Base-by-base conservation (phyloP, 345 rosid species). In the Pugionium dolabratum region DNA sequence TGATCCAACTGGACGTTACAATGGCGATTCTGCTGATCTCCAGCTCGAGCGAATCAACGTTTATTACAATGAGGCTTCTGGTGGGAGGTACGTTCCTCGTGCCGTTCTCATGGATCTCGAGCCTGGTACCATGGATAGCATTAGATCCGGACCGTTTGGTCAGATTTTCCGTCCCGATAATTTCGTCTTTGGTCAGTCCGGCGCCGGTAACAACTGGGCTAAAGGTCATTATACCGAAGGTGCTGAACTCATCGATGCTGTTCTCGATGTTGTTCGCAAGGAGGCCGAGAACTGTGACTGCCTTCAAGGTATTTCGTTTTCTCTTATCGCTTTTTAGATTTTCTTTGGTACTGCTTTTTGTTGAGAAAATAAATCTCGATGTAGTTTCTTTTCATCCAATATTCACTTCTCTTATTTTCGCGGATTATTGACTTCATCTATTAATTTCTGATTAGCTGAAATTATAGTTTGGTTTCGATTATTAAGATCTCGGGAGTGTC, bases 91-190 rank as follows among this genome's bases (percentile, higher is more conserved):
- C 70, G 98, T 92, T 6, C 98, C 98, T 2, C 82, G 98, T 4
- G 96, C 98, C 2, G 98, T 92, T 8, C 96, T 89, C 11, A 92
- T 92, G 98, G 98, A 92, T 83, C 98, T 92, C 42, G 98, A 92
- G 75, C 98, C 98, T 3, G 98, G 98, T 33, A 92, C 98, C 32
- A 92, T 92, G 98, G 98, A 92, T 49, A 87, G 95, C 68, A 92
- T 92, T 77, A 85, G 98, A 81, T 89, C 96, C 35, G 95, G 98
- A 6, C 90, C 96, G 0, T 86, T 62, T 7, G 96, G 96, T 34
- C n/a, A n/a, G n/a, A n/a, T n/a, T n/a, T n/a, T n/a, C n/a, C n/a
- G n/a, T n/a, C n/a, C n/a, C n/a, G n/a, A n/a, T n/a, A n/a, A n/a
- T n/a, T n/a, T n/a, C n/a, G n/a, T n/a, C n/a, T n/a, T n/a, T n/a